These are phyloP conservation scores for Chaetomium globosum DNA, from an alignment of 2,329 filamentous ascomycete genomes.

Conservation along the genomic window DNA sequence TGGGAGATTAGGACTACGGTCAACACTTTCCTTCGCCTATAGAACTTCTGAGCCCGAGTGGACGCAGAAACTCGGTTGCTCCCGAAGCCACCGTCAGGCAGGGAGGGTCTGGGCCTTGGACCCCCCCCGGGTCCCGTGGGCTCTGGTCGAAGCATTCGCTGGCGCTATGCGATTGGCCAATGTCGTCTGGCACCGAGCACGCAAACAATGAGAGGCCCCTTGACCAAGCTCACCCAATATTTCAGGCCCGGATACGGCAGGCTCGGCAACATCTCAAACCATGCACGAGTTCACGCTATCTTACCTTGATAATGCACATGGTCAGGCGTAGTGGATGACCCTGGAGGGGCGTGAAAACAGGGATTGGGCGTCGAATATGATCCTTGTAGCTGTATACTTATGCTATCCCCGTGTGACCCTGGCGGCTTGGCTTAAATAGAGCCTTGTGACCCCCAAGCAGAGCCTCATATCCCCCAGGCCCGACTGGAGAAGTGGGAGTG, in stretches of 20 bases:
- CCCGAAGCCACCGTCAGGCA: not conserved
- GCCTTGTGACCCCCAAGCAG: too few relatives aligned
- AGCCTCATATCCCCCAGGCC: not conserved
- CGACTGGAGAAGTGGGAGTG: not conserved
- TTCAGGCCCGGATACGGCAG: too few relatives aligned
- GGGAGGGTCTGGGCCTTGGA: not conserved
- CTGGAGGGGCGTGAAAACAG: too few relatives aligned
- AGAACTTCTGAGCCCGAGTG: not conserved
- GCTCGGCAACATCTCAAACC: not conserved
- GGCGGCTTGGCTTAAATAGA: too few relatives aligned
- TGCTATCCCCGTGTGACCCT: not conserved
- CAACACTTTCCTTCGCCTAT: not conserved
- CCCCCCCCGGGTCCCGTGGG: not conserved
- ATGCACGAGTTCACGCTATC: not conserved
- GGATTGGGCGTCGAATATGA: not conserved
- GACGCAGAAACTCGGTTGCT: not conserved
- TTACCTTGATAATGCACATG: not conserved
- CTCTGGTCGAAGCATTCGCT: not conserved
- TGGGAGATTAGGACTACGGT: not conserved
- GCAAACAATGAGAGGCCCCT: not conserved
- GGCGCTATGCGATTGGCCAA: not conserved
- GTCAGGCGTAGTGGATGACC: too few relatives aligned
- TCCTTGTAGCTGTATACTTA: not conserved
- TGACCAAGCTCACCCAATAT: not conserved
- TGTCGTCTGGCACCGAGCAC: not conserved